These are phyloP conservation scores for Oryza rufipogon DNA, from an alignment of 176 grass and related monocot genomes.

Conservation along the genomic window DNA sequence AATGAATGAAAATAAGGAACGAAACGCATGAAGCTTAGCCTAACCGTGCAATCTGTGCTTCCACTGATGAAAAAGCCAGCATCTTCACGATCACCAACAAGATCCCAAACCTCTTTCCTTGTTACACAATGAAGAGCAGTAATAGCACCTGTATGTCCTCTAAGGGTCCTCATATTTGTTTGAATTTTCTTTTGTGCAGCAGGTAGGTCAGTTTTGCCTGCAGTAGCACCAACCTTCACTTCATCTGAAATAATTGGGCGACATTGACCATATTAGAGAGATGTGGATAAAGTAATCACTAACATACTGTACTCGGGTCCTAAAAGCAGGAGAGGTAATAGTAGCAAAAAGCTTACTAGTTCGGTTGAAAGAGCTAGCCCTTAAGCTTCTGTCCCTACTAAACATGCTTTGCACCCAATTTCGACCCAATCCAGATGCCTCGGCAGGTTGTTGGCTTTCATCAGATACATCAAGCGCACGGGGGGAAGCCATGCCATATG, in stretches of 20 bases:
- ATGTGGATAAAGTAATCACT: slow-evolving; percentile 9
- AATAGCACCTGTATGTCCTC: slow-evolving; percentile 95
- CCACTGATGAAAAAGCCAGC: slow-evolving; percentile 99
- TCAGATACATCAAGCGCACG: slow-evolving; percentile 74
- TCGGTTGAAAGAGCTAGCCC: slow-evolving; percentile 79
- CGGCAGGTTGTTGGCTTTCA: slow-evolving; percentile 87
- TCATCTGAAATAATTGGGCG: slow-evolving; percentile 57
- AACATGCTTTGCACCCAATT: slow-evolving; percentile 99
- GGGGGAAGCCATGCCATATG: slow-evolving; percentile 82
- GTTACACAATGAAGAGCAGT: slow-evolving; percentile 96
- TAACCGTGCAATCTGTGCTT: slow-evolving; percentile 98
- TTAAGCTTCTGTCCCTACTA: slow-evolving; percentile 92
- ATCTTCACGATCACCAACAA: slow-evolving; percentile 99
- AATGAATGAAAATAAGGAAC: slow-evolving; percentile 8
- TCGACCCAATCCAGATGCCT: slow-evolving; percentile 90
- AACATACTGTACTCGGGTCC: slow-evolving; percentile 21
- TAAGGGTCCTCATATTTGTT: slow-evolving; percentile 92
- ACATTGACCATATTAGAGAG: slow-evolving; percentile 34
- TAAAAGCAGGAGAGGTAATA: not conserved
- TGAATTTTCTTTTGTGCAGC: slow-evolving; percentile 84
- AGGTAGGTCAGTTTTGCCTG: slow-evolving; percentile 65
- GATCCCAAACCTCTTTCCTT: slow-evolving; percentile 97
- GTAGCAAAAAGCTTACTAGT: slow-evolving; percentile 61
- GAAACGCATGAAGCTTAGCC: slow-evolving; percentile 38
- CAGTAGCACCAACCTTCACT: slow-evolving; percentile 52